Conservation (phyloP, 2,329 filamentous ascomycete genomes). For the Ilyonectria sp. region DNA sequence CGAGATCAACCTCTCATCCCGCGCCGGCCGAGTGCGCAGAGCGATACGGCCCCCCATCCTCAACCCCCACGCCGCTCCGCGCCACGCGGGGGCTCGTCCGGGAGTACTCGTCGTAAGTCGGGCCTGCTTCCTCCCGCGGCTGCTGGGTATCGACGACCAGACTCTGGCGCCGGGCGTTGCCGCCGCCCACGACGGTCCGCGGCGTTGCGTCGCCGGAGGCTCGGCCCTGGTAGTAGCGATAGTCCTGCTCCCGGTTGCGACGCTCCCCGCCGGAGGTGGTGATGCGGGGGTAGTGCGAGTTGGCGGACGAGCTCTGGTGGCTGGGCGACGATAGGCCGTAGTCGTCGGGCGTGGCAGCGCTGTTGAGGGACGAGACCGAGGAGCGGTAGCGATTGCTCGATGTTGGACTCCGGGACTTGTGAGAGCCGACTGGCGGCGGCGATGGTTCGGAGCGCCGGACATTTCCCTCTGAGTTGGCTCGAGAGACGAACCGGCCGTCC, state of each 20-base stretch:
- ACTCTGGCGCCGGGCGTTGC: constrained; percentile 36
- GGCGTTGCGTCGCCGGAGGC: constrained; percentile 36
- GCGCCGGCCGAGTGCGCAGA: constrained; percentile 27
- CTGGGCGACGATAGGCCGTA: constrained; percentile 33
- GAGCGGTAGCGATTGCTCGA: constrained; percentile 40
- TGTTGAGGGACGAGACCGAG: constrained; percentile 35
- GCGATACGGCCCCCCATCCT: constrained; percentile 40
- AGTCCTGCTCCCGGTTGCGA: constrained; percentile 47
- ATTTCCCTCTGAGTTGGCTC: constrained; percentile 37
- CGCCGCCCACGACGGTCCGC: constrained; percentile 31
- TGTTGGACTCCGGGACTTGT: constrained; percentile 39
- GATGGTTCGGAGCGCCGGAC: constrained; percentile 33
- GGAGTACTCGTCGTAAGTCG: constrained; percentile 45
- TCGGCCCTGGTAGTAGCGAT: constrained; percentile 48
- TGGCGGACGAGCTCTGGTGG: constrained; percentile 23
- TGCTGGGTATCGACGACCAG: constrained; percentile 33
- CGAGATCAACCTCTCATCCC: constrained; percentile 13
- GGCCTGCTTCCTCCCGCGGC: constrained; percentile 27
- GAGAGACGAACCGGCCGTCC: constrained; percentile 34
- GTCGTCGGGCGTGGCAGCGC: constrained; percentile 27
- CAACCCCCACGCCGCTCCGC: constrained; percentile 30
- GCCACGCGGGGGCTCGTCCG: constrained; percentile 37
- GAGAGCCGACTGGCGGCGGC: constrained; percentile 26
- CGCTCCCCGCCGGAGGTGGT: constrained; percentile 12
- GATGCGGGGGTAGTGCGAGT: constrained; percentile 22